These are phyloP conservation scores for Allium cepa DNA, from an alignment of 106 monocot genomes.

Conservation along the genomic window DNA sequence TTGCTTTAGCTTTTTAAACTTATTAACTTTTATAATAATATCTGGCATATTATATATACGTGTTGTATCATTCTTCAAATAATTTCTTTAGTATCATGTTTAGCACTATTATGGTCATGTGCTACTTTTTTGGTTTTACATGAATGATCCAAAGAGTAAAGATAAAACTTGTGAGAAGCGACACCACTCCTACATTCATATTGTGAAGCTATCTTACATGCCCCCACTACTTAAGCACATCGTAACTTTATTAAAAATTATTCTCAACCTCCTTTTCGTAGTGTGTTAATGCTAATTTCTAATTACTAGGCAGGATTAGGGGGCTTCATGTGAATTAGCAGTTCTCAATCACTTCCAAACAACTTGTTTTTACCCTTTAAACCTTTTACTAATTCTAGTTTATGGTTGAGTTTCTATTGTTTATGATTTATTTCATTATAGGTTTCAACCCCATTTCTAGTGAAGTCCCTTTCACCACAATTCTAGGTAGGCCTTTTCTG, in stretches of 20 bases:
- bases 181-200: neutral
- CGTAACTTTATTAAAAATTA: neutral
- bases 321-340: too few relatives aligned
- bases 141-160: neutral
- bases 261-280: neutral
- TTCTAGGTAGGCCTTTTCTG: neutral
- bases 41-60: too few relatives aligned
- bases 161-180: neutral
- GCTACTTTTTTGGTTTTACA: neutral
- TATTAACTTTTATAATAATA: too few relatives aligned
- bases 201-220: neutral
- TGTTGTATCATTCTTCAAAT: too few relatives aligned
- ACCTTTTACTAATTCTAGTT: neutral
- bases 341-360: neutral
- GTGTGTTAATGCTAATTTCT: too few relatives aligned
- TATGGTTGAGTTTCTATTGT: neutral
- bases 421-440: neutral
- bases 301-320: too few relatives aligned
- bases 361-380: slow-evolving; percentile 2
- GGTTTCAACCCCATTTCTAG: neutral
- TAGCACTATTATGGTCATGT: neutral
- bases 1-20: too few relatives aligned
- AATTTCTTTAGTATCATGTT: neutral
- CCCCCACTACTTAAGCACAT: neutral
- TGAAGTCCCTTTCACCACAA: neutral